These are phyloP conservation scores for Myxozyma vanderwaltii DNA, from an alignment of 805 yeast species.

Conservation along the genomic window DNA sequence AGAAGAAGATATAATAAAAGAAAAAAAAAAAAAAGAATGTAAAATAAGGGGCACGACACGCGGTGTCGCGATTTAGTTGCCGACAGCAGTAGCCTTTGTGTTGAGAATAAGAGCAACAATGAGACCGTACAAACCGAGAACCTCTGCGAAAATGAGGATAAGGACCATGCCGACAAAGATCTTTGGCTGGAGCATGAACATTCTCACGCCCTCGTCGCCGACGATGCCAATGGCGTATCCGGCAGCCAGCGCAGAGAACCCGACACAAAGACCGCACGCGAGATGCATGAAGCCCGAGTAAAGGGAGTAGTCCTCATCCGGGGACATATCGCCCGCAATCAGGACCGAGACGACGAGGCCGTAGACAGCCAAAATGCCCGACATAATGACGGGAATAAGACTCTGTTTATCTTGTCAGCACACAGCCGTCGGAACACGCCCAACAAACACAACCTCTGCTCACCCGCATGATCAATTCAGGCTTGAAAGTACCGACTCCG, in stretches of 20 bases:
- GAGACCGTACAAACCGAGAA: slow-evolving; percentile 93
- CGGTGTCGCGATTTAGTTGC: slow-evolving; percentile 5
- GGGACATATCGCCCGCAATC: slow-evolving; percentile 67
- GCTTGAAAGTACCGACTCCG: slow-evolving; percentile 97
- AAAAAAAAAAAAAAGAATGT: background rate
- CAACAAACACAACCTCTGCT: background rate
- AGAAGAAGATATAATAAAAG: background rate
- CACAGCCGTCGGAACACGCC: background rate
- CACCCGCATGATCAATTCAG: slow-evolving; percentile 88
- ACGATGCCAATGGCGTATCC: slow-evolving; percentile 96
- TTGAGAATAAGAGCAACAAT: slow-evolving; percentile 96
- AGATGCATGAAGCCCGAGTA: slow-evolving; percentile 96
- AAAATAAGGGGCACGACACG: no score
- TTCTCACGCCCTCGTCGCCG: slow-evolving; percentile 91
- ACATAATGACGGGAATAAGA: slow-evolving; percentile 94
- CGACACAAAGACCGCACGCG: slow-evolving; percentile 93
- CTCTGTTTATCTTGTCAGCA: slow-evolving; percentile 1
- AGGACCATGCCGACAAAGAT: slow-evolving; percentile 87
- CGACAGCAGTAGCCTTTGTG: slow-evolving; percentile 83
- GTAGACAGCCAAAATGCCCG: slow-evolving; percentile 95
- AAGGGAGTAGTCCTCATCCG: slow-evolving; percentile 48
- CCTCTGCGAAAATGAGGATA: slow-evolving; percentile 89
- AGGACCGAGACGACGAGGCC: slow-evolving; percentile 97
- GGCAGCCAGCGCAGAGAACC: slow-evolving; percentile 92
- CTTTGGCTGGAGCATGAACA: slow-evolving; percentile 83